Evolutionary conservation across 257 asterid genomes (phyloP).

Genomic region (Solanum megistacrolobum): DNA sequence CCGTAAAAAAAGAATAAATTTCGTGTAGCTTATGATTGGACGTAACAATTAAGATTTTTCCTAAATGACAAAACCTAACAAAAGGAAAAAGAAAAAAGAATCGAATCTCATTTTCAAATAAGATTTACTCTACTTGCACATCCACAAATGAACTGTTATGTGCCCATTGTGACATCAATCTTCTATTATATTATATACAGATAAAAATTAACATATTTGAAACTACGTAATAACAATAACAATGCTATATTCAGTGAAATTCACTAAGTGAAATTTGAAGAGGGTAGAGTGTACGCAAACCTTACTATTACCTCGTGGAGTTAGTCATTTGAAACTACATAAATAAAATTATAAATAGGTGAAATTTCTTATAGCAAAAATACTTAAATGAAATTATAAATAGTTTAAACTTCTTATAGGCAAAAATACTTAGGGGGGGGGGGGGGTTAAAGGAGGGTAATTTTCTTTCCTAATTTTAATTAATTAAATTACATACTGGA

Average conservation of each 20-base stretch:
- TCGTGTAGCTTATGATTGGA: not conserved
- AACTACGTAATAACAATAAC: too few relatives aligned
- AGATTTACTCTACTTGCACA: not conserved
- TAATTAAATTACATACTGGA: not conserved
- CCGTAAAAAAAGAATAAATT: too few relatives aligned
- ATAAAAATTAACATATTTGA: not conserved
- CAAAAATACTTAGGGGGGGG: too few relatives aligned
- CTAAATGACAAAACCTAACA: not conserved
- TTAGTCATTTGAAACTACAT: not conserved
- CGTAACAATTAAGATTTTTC: too few relatives aligned
- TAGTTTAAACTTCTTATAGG: not conserved
- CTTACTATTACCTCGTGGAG: too few relatives aligned
- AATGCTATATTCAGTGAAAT: too few relatives aligned
- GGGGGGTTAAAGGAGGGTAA: too few relatives aligned
- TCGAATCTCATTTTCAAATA: too few relatives aligned
- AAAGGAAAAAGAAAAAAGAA: not conserved
- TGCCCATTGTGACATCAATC: not conserved
- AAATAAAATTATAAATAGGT: not conserved
- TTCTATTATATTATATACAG: not conserved
- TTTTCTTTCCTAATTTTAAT: not conserved
- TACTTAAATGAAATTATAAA: not conserved
- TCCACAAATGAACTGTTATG: not conserved
- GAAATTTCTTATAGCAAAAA: not conserved
- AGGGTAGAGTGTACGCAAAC: too few relatives aligned
- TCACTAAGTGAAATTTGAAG: too few relatives aligned